Evolutionary conservation across 2,329 filamentous ascomycete genomes (phyloP).

Genomic region (Aspergillus hortae): DNA sequence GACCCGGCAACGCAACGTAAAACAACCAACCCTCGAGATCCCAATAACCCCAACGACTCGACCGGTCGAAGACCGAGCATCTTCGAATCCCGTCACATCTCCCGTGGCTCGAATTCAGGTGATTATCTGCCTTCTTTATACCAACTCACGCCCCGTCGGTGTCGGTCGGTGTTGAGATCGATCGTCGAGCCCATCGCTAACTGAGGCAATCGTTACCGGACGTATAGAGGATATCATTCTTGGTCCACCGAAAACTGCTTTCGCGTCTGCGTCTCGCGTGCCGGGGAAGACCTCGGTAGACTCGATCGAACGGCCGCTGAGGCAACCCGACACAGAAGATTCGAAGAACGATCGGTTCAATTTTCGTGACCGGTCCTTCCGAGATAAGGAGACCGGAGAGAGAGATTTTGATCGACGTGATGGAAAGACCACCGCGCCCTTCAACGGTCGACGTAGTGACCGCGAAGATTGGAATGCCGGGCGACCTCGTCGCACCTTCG

Average conservation of each 20-base stretch:
- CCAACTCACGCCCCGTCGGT: not conserved
- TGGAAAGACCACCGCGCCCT: conserved; percentile 22
- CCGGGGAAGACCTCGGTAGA: conserved; percentile 46
- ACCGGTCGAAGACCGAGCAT: conserved; percentile 37
- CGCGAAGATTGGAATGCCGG: conserved; percentile 41
- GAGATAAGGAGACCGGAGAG: conserved; percentile 35
- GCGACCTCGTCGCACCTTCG: conserved; percentile 38
- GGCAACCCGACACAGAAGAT: conserved; percentile 53
- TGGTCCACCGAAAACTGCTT: conserved; percentile 77
- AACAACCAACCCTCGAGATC: conserved; percentile 32
- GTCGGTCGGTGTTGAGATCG: not conserved
- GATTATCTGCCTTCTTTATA: conserved; percentile 18
- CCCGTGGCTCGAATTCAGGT: conserved; percentile 49
- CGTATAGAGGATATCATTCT: conserved; percentile 74
- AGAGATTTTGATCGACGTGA: conserved; percentile 38
- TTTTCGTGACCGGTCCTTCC: conserved; percentile 50
- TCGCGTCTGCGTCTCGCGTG: conserved; percentile 68
- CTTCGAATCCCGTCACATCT: conserved; percentile 43
- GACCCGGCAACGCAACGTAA: conserved; percentile 41
- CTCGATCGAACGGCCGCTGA: conserved; percentile 41
- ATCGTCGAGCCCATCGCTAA: conserved; percentile 13
- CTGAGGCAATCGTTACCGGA: conserved; percentile 25
- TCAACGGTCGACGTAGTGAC: conserved; percentile 37
- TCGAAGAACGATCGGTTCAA: conserved; percentile 60
- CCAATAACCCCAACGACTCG: conserved; percentile 33